Conservation (phyloP, 2,329 filamentous ascomycete genomes). For the Pestalotiopsis sp. region DNA sequence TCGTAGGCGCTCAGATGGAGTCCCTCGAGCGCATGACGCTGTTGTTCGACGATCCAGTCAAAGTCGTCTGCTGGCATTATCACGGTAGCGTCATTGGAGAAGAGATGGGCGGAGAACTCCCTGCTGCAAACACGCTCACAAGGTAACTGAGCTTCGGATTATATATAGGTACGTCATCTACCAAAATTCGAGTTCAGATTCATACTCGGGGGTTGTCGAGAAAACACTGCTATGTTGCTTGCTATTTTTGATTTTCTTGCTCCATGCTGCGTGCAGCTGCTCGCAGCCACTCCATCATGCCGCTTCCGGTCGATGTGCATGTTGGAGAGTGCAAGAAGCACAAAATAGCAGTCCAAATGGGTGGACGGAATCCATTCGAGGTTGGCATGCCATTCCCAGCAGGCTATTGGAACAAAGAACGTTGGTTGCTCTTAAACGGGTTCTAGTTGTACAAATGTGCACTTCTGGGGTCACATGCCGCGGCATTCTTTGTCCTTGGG, state of each 20-base stretch:
- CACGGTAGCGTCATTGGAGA: not conserved
- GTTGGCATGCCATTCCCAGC: not conserved
- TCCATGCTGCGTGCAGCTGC: not conserved
- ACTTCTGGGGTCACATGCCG: too few relatives aligned
- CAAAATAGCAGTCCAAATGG: not conserved
- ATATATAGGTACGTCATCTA: not conserved
- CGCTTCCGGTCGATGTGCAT: not conserved
- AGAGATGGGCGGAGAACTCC: not conserved
- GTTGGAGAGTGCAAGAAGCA: not conserved
- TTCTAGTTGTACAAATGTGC: not conserved
- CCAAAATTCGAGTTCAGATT: not conserved
- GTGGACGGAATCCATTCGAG: not conserved
- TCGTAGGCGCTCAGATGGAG: not conserved
- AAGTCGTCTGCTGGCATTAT: not conserved
- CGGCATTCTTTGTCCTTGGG: too few relatives aligned
- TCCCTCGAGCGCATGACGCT: not conserved
- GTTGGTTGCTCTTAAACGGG: not conserved
- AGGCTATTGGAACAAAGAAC: not conserved
- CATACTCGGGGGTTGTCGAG: not conserved
- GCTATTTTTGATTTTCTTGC: not conserved
- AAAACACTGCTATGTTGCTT: not conserved
- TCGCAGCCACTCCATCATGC: not conserved
- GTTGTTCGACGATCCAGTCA: not conserved
- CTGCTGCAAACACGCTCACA: not conserved
- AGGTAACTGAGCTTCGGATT: not conserved